Evolutionary conservation across 116 monocot genomes (phyloP).

Genomic region (Cymodocea nodosa): DNA sequence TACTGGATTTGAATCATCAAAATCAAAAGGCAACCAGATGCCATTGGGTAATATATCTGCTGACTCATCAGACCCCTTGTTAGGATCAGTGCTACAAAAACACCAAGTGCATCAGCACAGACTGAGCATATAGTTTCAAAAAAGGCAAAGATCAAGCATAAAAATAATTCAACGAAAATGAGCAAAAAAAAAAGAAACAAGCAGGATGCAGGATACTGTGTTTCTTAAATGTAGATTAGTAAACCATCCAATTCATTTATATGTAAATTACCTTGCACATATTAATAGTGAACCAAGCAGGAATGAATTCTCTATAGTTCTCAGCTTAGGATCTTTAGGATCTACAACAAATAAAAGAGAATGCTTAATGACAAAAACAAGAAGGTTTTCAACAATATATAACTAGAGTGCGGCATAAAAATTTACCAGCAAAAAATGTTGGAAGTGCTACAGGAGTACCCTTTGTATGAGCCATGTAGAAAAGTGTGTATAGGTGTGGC

Average conservation of each 20-base stretch:
- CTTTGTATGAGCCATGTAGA: conserved; percentile 73
- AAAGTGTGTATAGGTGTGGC: conserved; percentile 89
- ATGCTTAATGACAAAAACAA: not conserved
- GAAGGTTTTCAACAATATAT: not conserved
- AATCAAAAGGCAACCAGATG: conserved; percentile 88
- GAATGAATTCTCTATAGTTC: conserved; percentile 13
- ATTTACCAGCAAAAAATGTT: conserved; percentile 80
- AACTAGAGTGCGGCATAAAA: not conserved
- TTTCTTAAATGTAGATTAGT: not conserved
- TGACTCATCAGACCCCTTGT: conserved; percentile 57
- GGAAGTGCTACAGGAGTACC: conserved; percentile 72
- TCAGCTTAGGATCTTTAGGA: conserved; percentile 5
- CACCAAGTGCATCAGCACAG: not conserved
- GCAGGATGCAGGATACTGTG: not conserved
- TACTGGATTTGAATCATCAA: conserved; percentile 91
- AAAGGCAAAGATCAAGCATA: not conserved
- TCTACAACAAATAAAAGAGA: conserved; percentile 2
- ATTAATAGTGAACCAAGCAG: conserved; percentile 8
- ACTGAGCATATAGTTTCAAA: not conserved
- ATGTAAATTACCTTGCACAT: conserved; percentile 9
- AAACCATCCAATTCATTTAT: not conserved
- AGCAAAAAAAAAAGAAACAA: not conserved
- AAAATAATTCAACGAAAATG: not conserved
- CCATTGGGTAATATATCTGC: conserved; percentile 51
- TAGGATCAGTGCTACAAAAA: conserved; percentile 43